Evolutionary conservation across 2,329 filamentous ascomycete genomes (phyloP), one percentile per base, ranked within the genome.

Genomic region (Apiospora marii): DNA sequence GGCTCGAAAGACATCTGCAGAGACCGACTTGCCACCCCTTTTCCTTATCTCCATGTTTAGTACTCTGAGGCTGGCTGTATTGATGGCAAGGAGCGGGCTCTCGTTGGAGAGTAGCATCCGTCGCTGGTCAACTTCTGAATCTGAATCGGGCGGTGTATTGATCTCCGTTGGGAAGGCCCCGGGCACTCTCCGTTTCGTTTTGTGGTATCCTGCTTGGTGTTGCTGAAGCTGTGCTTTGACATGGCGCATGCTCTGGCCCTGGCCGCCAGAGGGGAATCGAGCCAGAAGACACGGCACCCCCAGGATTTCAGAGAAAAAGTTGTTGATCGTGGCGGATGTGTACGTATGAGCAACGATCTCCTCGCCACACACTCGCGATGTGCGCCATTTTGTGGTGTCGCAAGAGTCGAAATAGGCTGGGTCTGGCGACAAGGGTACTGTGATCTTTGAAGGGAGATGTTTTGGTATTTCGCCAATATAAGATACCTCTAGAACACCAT

Each of bases 21-120:
- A 87, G 3, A 95, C 91, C 0, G 89, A 86, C 74, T 88, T 90
- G n/a, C 90, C 90, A 27, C 89, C 89, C n/a, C 84, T 86, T 4
- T 83, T 82, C 70, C 84, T 87, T 76, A 98, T 96, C 16, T 90
- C 85, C 73, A 88, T 84, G 78, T 98, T 98, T 10, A 98, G 84
- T 2, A 88, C 88, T 67, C 94, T 91, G 68, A 98, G 88, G 76
- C 95, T 98, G 13, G 93, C 91, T 71, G 90, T 88, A 27, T 94
- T 94, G 72, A 98, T 92, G 67, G 94, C 89, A 0, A 99, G 88
- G 64, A 99, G 97, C 0, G 96, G 96, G 70, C 94, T 97, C 82
- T 98, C 96, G 80, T 99, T 99, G 34, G 95, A 93, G 3, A 99
- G 85, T 0, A 96, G 84, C 46, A 98, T 95, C 4, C 91, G 89